Base-by-base conservation (phyloP, 2,329 filamentous ascomycete genomes). In the Monosporascus sp. region DNA sequence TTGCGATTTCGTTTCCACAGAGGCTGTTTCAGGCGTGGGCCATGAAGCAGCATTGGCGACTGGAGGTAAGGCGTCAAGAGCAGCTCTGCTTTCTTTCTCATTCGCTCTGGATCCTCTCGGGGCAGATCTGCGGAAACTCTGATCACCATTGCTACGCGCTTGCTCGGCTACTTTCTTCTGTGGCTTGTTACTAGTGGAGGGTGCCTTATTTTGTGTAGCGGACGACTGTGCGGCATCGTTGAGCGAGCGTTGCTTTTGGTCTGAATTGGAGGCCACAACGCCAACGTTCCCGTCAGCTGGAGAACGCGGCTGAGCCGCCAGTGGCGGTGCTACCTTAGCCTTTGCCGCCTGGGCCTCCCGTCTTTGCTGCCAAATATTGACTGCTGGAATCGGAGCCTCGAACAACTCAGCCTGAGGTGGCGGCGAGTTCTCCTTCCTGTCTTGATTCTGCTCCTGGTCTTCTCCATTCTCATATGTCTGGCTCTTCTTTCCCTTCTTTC, bases 331-430 rank as follows among this genome's bases (percentile, higher is more conserved):
- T 7, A 66, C 55, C 63, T 77, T 80, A 24, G 69, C 67, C 68
- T 84, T 86, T 40, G 81, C 75, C 57, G 79, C 75, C 45, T 78
- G 73, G 47, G 84, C 85, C 64, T 91, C 86, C 62, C 81, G 86
- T 52, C 92, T 83, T 71, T 92, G 84, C 58, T 86, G 81, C 93
- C 94, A 99, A 57, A 92, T 77, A 69, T 99, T 99, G 54, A 97
- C 88, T 2, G 84, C 71, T 1, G 94, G 94, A 44, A 89, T 78
- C 31, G 91, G 88, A 19, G 93, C 93, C 56, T 94, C 90, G 47
- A 87, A 86, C 43, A 96, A 77, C 63, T 87, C 81, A 45, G 83
- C 74, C 63, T 86, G 84, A 62, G 81, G 74, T 16, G 76, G 75
- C 56, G 82, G 74, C 55, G 81, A 79, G 60, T 82, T 82, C 62